Conservation (phyloP, 23 red algal genomes). For the Chondrus crispus region DNA sequence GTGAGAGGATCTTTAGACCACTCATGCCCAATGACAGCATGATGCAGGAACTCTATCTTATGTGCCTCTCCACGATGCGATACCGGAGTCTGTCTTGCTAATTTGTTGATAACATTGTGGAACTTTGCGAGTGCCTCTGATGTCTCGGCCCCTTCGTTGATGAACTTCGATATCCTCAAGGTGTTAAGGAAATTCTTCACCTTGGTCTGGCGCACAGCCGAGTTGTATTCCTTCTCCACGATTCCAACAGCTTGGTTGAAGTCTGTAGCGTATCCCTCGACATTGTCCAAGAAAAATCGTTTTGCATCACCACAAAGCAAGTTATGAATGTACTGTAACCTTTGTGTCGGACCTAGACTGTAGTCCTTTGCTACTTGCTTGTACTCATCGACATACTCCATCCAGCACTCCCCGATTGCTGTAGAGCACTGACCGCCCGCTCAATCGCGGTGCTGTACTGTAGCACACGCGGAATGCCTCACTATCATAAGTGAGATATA, state of each 20-base stretch:
- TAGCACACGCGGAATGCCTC: too few species aligned
- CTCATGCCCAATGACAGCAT: background rate
- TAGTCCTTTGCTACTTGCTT: background rate
- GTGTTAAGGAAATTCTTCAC: background rate
- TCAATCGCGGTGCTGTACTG: too few species aligned
- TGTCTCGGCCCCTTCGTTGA: background rate
- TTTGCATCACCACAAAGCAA: background rate
- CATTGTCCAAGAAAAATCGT: background rate
- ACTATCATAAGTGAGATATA: too few species aligned
- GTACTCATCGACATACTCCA: background rate
- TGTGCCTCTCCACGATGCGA: background rate
- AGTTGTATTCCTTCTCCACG: conserved; percentile 14
- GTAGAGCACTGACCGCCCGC: too few species aligned
- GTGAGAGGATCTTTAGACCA: background rate
- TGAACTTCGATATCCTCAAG: background rate
- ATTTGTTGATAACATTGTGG: background rate
- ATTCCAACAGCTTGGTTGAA: background rate
- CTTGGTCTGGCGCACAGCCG: background rate
- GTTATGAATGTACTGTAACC: conserved; percentile 6
- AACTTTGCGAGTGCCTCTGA: background rate
- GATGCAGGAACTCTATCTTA: background rate
- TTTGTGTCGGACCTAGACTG: background rate
- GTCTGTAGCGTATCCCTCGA: background rate
- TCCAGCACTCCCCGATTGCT: background rate
- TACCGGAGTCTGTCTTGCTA: background rate